Evolutionary conservation across 1,284 basidiomycete genomes (phyloP), one percentile per base, ranked within the genome.

Genomic region (Peniophora sp.): DNA sequence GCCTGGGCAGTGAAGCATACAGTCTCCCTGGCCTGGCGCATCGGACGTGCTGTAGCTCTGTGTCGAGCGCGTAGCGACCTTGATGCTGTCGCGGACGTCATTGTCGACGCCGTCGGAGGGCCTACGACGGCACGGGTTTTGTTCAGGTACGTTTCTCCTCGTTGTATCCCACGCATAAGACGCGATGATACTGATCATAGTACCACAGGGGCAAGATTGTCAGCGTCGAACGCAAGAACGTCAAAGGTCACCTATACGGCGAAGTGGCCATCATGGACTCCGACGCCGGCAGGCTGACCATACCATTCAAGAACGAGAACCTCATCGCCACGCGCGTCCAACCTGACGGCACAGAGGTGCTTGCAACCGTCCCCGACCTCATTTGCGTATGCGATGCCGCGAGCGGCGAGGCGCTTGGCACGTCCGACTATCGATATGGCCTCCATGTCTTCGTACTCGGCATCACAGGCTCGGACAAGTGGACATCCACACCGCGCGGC

Each of bases 271-370:
- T 54, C 41, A 36, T 20, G n/a, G 47, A 34, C 15, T 23, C 24
- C 11, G 48, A 37, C 15, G 47, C 22, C 2, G 50, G 50, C 17
- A 32, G 39, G n/a, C 47, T 58, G 23, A 36, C 53, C 54, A 62
- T 68, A 42, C 65, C 67, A 2, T 69, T 69, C 62, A 66, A 69
- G 53, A 69, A 69, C 52, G 67, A 69, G 51, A 69, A 69, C 51
- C 55, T 68, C 14, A 52, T 60, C 18, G 57, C 41, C 57, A 58
- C 24, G 47, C 51, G 39, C 34, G 27, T 44, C 34, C 34, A 50
- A 43, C 45, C 45, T 20, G n/a, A 50, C 20, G 50, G 47, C 22
- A 43, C 24, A 39, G 24, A 56, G 53, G 55, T 64, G 47, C 47
- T 65, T 17, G 63, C 64, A 2, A 60, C 60, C 17, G 68, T 70